Evolutionary conservation across 1,139 yeast genomes (phyloP).

Genomic region (Geotrichum cucujoidarum): DNA sequence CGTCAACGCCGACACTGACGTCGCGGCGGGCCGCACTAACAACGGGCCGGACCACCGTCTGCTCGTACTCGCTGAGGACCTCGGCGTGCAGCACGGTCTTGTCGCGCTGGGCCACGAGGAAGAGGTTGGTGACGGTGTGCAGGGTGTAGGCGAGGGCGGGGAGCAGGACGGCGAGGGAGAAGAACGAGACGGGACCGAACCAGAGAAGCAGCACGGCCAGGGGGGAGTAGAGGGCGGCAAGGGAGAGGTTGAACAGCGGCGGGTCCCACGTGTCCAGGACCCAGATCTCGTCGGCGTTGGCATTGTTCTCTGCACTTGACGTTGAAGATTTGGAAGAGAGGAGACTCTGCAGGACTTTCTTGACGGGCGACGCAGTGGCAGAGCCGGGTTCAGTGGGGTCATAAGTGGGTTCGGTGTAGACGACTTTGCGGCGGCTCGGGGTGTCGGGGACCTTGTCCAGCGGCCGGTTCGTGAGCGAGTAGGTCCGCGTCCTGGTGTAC

Average conservation of each 20-base stretch:
- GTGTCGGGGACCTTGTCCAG: slow-evolving; percentile 39
- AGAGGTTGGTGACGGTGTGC: slow-evolving; percentile 43
- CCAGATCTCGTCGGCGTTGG: slow-evolving; percentile 38
- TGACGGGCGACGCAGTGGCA: slow-evolving; percentile 11
- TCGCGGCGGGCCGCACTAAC: slow-evolving; percentile 55
- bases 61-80: slow-evolving; percentile 58
- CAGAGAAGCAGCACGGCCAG: slow-evolving; percentile 43
- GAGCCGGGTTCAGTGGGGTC: slow-evolving; percentile 8
- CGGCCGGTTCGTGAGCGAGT: slow-evolving; percentile 41
- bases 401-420: slow-evolving; percentile 1
- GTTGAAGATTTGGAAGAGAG: background rate
- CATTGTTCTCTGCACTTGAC: background rate
- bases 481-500: slow-evolving; percentile 31
- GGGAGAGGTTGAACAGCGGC: slow-evolving; percentile 45
- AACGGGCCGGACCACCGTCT: slow-evolving; percentile 61
- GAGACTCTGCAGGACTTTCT: slow-evolving; percentile 4
- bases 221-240: slow-evolving; percentile 57
- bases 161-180: slow-evolving; percentile 33
- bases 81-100: slow-evolving; percentile 59
- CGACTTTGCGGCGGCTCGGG: slow-evolving; percentile 38
- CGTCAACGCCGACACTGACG: slow-evolving; percentile 51
- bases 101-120: slow-evolving; percentile 48
- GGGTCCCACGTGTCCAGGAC: slow-evolving; percentile 59
- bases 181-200: slow-evolving; percentile 41
- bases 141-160: slow-evolving; percentile 41